phyloP scores from a whole-genome alignment of 306 rosid genomes.

The Styphnolobium japonicum region DNA sequence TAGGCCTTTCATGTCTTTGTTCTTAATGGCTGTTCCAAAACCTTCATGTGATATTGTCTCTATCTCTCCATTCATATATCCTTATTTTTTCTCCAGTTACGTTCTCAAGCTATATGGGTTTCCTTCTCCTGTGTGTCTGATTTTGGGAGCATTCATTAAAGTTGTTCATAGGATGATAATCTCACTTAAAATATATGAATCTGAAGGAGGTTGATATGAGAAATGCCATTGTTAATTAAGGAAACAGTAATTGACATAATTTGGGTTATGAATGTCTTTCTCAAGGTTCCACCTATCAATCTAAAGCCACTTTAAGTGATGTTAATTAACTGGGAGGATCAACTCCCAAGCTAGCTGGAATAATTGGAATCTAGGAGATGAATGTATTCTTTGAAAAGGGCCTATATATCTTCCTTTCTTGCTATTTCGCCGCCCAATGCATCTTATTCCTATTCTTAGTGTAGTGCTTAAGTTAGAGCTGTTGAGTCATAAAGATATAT shows the following conservation, averaged over 20 bases:
- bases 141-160: slow-evolving; percentile 27
- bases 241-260: neutral
- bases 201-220: neutral
- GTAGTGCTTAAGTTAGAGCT: neutral
- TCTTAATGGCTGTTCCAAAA: slow-evolving; percentile 29
- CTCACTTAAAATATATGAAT: slow-evolving; percentile 1
- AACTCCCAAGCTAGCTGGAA: slow-evolving; percentile 8
- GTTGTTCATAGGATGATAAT: neutral
- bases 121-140: slow-evolving; percentile 29
- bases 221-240: neutral
- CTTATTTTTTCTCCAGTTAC: slow-evolving; percentile 4
- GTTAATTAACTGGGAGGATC: neutral
- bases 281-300: slow-evolving; percentile 7
- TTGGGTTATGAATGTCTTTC: neutral
- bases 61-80: neutral
- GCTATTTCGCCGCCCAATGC: neutral
- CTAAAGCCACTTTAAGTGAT: neutral
- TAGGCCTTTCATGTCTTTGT: slow-evolving; percentile 44
- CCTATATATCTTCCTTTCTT: neutral
- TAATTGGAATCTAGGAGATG: neutral
- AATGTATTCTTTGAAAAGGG: neutral
- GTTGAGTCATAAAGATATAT: neutral
- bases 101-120: slow-evolving; percentile 24
- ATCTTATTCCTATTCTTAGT: slow-evolving; percentile 19
- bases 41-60: slow-evolving; percentile 58